A percentile compares a stretch with the other conserved stretches of the same genome.
Evolutionary conservation across 768 basidiomycete species (phyloP).

Genomic region (Suillus ampliporus): DNA sequence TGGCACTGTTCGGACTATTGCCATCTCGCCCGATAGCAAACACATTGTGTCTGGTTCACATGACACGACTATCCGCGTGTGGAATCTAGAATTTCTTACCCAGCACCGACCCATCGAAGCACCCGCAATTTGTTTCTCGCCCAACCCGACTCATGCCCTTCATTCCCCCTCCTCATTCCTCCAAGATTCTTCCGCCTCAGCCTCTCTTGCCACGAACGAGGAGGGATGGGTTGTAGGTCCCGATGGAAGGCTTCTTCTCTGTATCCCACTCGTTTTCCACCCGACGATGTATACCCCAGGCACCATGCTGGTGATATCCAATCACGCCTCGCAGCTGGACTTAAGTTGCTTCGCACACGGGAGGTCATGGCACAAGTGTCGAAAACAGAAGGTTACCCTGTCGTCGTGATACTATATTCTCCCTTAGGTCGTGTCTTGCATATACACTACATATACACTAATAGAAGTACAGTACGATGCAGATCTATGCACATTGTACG

Average conservation of each 20-base stretch:
- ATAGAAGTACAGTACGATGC: too few relatives aligned
- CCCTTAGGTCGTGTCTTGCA: too few relatives aligned
- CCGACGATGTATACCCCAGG: neutral
- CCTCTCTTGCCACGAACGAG: neutral
- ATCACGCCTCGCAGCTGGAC: neutral
- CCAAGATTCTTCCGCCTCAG: neutral
- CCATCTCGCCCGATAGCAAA: neutral
- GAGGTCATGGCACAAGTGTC: neutral
- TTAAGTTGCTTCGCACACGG: neutral
- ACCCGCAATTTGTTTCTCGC: neutral
- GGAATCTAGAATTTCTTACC: neutral
- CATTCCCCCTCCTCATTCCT: neutral
- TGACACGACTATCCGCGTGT: neutral
- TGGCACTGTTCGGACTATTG: neutral
- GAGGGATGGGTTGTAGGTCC: neutral
- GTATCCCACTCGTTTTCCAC: neutral
- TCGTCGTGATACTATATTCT: too few relatives aligned
- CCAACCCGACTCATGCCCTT: neutral
- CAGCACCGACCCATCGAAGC: neutral
- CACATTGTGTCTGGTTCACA: neutral
- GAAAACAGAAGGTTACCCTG: too few relatives aligned
- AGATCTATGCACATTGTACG: too few relatives aligned
- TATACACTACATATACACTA: too few relatives aligned
- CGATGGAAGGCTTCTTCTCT: slow-evolving; percentile 1
- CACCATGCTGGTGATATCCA: neutral